Conservation (phyloP, 2,329 filamentous ascomycete genomes). For the Aspergillus calidoustus region DNA sequence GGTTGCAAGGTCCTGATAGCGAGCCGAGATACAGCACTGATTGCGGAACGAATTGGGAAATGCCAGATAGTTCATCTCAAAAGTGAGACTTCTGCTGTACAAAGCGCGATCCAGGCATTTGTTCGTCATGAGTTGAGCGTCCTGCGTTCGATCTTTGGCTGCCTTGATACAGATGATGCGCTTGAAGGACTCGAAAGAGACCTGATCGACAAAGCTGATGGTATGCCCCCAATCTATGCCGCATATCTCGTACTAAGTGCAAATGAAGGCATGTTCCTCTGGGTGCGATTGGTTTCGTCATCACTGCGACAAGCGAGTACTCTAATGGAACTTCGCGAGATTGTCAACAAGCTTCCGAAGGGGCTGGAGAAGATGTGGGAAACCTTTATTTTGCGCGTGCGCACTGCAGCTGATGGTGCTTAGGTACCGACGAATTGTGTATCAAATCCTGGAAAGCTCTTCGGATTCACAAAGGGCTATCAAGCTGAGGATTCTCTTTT, state of each 20-base stretch:
- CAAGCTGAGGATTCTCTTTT: neutral
- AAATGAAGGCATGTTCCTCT: neutral
- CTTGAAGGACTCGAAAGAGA: neutral
- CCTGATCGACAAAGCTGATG: neutral
- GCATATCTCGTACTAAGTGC: neutral
- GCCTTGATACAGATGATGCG: neutral
- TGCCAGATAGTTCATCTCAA: neutral
- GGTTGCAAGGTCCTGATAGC: neutral
- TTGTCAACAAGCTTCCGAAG: neutral
- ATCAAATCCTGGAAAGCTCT: neutral
- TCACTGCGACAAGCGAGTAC: neutral
- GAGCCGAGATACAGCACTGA: neutral
- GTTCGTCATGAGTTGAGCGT: neutral
- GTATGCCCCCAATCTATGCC: neutral
- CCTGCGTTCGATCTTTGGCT: neutral
- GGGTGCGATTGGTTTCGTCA: neutral
- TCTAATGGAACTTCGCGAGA: neutral
- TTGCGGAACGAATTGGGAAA: neutral
- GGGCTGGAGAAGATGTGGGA: neutral
- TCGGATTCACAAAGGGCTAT: neutral
- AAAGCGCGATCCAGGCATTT: neutral
- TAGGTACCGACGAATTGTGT: neutral
- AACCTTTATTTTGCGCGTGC: neutral
- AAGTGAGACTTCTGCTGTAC: neutral
- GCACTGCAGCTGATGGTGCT: neutral